Base-by-base conservation (phyloP, 129 eudicot genomes). In the Tagetes patula region DNA sequence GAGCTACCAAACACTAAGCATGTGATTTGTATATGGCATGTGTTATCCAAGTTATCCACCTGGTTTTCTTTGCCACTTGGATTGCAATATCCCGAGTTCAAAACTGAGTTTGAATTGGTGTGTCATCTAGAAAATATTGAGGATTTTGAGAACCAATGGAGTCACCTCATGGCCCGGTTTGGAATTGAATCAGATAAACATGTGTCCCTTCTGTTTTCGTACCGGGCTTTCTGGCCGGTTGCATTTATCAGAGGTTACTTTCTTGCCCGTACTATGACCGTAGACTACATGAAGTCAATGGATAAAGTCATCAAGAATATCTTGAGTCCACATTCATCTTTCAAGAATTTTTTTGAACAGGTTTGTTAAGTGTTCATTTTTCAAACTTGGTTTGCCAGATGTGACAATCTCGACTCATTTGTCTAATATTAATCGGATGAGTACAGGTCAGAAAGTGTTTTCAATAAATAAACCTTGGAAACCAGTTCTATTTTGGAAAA, bases 101-200 rank as follows among this genome's bases (percentile, higher is more conserved):
- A 87, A 83, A 66, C 88, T 8, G 92, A 83, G 80, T 90, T 90
- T 77, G 87, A 87, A 68, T 74, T 77, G 77, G 69, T 90, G 71
- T 87, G 84, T 69, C 88, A 79, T 65, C 80, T 90, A 31, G 93
- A 87, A 73, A 85, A 69, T 74, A 59, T 83, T 13, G 96, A 90
- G 71, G 93, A 90, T 56, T 90, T 90, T 66, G 96, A 90, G 65
- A 84, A 85, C 77, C 96, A 86, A 75, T 90, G 93, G 96, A 90
- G 73, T 75, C 90, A 87, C 58, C 84, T 90, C 62, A 82, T 87
- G 67, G 79, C 82, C 49, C 84, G 81, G 33, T 87, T 87, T 69
- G 93, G 86, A 69, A 81, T 90, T 36, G 84, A 84, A 36, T 77
- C 93, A 3, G 96, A 90, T 75, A 90, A 85, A 45, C 96, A 90